Evolutionary conservation across 2,329 filamentous ascomycete species (phyloP).

Genomic region (Ophiocordyceps camponoti-floridani): DNA sequence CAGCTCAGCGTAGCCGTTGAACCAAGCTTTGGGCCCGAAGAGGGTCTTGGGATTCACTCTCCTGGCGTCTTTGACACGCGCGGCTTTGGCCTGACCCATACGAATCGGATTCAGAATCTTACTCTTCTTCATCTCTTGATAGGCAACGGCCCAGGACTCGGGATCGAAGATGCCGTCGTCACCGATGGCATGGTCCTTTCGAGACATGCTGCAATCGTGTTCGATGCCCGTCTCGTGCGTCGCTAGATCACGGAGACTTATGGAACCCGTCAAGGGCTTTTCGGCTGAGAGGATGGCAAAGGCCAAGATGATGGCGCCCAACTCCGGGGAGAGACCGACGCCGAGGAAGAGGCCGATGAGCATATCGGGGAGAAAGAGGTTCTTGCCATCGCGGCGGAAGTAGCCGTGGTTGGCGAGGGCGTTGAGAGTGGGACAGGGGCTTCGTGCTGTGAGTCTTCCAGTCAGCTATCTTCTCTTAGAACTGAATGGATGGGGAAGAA

Average conservation of each 20-base stretch:
- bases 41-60: not conserved
- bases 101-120: not conserved
- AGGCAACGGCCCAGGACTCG: not conserved
- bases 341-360: not conserved
- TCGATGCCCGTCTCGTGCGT: not conserved
- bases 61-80: not conserved
- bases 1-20: not conserved
- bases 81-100: not conserved
- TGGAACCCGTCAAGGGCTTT: not conserved
- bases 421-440: not conserved
- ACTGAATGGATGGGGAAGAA: no score
- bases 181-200: not conserved
- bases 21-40: not conserved
- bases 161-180: not conserved
- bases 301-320: not conserved
- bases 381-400: not conserved
- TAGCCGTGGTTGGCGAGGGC: not conserved
- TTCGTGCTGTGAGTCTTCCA: not conserved
- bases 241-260: not conserved
- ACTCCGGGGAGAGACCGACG: not conserved
- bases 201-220: not conserved
- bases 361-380: not conserved
- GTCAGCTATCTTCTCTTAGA: no score
- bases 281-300: not conserved
- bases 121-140: not conserved